phyloP scores from a whole-genome alignment of 768 basidiomycete genomes.

The Lactifluus hygrophoroides region DNA sequence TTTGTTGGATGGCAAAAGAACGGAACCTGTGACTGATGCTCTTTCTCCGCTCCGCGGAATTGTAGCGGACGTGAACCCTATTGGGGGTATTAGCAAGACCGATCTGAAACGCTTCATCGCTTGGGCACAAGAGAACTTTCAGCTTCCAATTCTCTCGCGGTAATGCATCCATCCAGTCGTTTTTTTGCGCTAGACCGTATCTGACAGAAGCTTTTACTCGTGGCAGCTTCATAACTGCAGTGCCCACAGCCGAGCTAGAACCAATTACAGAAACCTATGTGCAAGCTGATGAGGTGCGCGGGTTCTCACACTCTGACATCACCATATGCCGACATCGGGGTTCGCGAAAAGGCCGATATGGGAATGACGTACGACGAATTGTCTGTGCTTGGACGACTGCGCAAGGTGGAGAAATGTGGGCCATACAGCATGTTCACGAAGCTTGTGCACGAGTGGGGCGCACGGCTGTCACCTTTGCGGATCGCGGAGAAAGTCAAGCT shows the following conservation, averaged over 20 bases:
- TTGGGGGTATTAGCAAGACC: conserved; percentile 96
- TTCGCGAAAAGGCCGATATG: conserved; percentile 71
- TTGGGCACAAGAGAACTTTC: conserved; percentile 68
- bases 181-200: background rate
- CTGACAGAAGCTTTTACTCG: background rate
- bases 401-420: conserved; percentile 96
- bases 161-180: conserved; percentile 25
- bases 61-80: conserved; percentile 93
- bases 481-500: conserved; percentile 96
- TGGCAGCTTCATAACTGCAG: conserved; percentile 77
- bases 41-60: background rate
- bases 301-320: too few species aligned
- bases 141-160: conserved; percentile 78
- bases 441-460: conserved; percentile 89
- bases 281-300: conserved; percentile 81
- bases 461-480: conserved; percentile 69
- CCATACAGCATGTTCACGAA: conserved; percentile 98
- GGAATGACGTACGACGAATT: conserved; percentile 99
- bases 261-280: conserved; percentile 92
- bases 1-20: too few species aligned
- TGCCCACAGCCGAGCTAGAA: conserved; percentile 94
- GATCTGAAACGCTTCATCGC: conserved; percentile 95
- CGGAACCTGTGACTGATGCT: too few species aligned
- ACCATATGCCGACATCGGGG: too few species aligned
- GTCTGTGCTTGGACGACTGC: conserved; percentile 83